Conservation (phyloP, 2,329 filamentous ascomycete species). For the Ascocoryne sarcoides region DNA sequence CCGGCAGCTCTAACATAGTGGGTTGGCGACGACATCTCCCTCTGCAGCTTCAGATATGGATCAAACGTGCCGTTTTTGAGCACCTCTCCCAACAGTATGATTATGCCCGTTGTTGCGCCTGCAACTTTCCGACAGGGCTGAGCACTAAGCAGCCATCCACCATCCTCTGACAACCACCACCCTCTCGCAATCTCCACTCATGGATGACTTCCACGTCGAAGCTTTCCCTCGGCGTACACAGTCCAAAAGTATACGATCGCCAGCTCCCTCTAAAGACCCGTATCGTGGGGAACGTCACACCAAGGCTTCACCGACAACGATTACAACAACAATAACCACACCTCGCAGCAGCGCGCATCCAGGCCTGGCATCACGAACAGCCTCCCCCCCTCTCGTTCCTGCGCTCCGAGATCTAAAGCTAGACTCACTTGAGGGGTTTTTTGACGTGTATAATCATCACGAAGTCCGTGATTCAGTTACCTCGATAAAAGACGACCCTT, state of each 20-base stretch:
- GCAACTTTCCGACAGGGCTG: background rate
- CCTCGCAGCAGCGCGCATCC: constrained; percentile 12
- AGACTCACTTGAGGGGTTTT: constrained; percentile 9
- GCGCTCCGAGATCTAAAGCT: constrained; percentile 6
- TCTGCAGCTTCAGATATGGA: too few relatives aligned
- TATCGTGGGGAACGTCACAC: background rate
- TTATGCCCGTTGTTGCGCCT: background rate
- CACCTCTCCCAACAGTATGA: background rate
- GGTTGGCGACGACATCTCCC: too few relatives aligned
- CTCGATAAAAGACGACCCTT: constrained; percentile 47
- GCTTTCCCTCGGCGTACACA: background rate
- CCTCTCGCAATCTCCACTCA: background rate
- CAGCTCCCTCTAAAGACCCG: background rate
- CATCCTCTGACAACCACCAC: background rate
- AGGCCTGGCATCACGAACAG: constrained; percentile 10
- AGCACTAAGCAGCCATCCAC: background rate
- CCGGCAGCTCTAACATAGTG: too few relatives aligned
- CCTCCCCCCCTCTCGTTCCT: constrained; percentile 15
- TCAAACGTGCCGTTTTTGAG: too few relatives aligned
- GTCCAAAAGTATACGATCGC: background rate
- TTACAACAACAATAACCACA: constrained; percentile 8
- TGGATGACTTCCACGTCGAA: background rate
- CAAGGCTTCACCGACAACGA: constrained; percentile 5
- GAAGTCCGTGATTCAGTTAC: constrained; percentile 44
- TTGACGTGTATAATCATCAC: constrained; percentile 27